Evolutionary conservation across 1,284 basidiomycete species (phyloP), one percentile per base, ranked within the genome.

Genomic region (Gymnopus androsaceus): DNA sequence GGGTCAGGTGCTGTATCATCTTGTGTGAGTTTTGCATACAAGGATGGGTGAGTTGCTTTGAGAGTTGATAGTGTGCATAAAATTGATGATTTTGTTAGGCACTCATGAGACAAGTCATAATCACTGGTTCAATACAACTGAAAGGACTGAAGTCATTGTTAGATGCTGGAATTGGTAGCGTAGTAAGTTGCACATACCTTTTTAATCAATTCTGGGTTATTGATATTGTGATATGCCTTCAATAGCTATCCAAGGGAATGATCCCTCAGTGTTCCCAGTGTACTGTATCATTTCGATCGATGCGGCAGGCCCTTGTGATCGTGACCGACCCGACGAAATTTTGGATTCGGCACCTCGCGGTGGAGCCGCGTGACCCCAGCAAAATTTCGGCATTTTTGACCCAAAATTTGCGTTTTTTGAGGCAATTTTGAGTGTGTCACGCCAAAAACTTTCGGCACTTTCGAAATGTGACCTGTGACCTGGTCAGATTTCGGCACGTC

Each of bases 181-280:
- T n/a, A n/a, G 42, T 19, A 23, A 5, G 23, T 19, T 12, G 14
- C 42, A 5, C 19, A n/a, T n/a, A 23, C 42, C 42, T 44, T 44
- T 25, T 44, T 44, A 3, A 44, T 27, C 6, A 44, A 5, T 6
- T 44, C 42, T 19, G 42, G 42, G 17, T 44, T 44, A 14, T 17
- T 51, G 28, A 55, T 46, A 27, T 51, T 57, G 14, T 58, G 57
- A 8, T 30, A 56, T 3, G 57, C 50, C 2, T 48, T 36, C 1
- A 61, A 38, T 1, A 61, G 56, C 59, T 57, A 61, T 4, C 59
- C 49, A 25, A 59, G 37, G 5, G 47, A 56, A 3, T 54, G 54
- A 44, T 61, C 47, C 1, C 57, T 36, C 3, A 61, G 31, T 1
- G 45, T 56, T 1, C 14, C 8, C 0, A 38, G n/a, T n/a, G n/a